Evolutionary conservation across 306 rosid genomes (phyloP).

Genomic region (Pueraria montana): DNA sequence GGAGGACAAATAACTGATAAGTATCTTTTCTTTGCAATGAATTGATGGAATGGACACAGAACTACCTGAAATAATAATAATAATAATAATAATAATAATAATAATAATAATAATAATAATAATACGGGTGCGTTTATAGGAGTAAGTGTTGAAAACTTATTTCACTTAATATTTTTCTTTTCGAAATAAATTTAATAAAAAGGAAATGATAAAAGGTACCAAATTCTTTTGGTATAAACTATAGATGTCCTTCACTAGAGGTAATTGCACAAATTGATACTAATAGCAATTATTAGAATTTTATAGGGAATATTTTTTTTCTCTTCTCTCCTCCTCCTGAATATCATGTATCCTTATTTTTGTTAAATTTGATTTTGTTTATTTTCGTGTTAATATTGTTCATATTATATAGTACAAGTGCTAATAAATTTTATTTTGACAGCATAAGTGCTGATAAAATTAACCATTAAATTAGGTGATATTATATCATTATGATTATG

Average conservation of each 20-base stretch:
- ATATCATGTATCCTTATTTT: too few species aligned
- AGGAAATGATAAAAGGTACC: not conserved
- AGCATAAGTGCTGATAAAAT: too few species aligned
- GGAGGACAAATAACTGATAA: not conserved
- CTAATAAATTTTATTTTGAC: too few species aligned
- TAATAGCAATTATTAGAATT: too few species aligned
- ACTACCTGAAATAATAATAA: not conserved
- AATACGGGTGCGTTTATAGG: not conserved
- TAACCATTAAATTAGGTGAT: not conserved
- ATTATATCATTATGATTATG: not conserved
- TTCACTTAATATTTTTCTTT: not conserved
- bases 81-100: too few species aligned
- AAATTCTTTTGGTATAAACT: too few species aligned
- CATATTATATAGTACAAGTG: not conserved
- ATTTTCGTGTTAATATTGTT: too few species aligned
- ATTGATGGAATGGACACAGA: not conserved
- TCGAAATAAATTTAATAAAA: not conserved
- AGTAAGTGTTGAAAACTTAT: not conserved
- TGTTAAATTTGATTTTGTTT: too few species aligned
- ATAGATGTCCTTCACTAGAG: too few species aligned
- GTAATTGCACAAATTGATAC: not conserved
- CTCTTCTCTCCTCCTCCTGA: too few species aligned
- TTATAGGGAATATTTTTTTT: too few species aligned
- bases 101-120: too few species aligned
- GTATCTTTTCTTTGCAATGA: not conserved